Conservation (phyloP, 1,284 basidiomycete genomes). For the Marasmius sp. region DNA sequence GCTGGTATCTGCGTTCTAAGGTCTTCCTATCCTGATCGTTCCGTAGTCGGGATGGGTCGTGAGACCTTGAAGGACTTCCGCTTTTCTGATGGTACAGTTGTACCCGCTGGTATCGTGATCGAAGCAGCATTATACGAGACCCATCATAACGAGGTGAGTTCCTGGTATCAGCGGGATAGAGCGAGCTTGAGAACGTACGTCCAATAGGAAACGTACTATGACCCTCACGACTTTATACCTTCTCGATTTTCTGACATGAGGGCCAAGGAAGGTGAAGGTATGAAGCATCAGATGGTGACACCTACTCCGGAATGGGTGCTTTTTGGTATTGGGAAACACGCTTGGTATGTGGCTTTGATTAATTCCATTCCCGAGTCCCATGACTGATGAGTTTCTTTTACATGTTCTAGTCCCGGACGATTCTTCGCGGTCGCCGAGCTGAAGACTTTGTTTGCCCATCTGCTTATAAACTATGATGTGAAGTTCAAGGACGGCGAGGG, state of each 20-base stretch:
- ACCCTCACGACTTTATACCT: conserved; percentile 24
- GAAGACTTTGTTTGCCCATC: conserved; percentile 40
- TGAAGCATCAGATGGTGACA: conserved; percentile 26
- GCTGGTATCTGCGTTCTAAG: neutral
- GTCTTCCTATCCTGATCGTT: neutral
- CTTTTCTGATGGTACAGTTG: conserved; percentile 29
- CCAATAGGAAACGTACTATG: conserved; percentile 16
- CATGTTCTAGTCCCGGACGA: conserved; percentile 36
- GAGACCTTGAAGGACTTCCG: conserved; percentile 24
- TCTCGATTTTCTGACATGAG: conserved; percentile 25
- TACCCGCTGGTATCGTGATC: conserved; percentile 26
- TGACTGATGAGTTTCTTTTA: neutral
- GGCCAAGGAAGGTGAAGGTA: conserved; percentile 6
- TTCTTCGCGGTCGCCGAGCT: conserved; percentile 44
- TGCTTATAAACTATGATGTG: conserved; percentile 43
- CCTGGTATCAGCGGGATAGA: neutral
- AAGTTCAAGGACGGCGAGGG: conserved; percentile 32
- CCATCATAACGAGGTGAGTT: conserved; percentile 17
- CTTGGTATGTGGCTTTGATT: conserved; percentile 20
- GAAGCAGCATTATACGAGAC: conserved; percentile 14
- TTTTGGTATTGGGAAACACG: conserved; percentile 37
- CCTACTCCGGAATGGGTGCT: conserved; percentile 29
- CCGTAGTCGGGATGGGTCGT: conserved; percentile 20
- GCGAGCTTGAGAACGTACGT: neutral
- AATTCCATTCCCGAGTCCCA: neutral